Percentiles rank a stretch among this genome's conserved stretches.
Conservation (phyloP, 169 alveolate genomes). For the Eimeria brunetti region DNA sequence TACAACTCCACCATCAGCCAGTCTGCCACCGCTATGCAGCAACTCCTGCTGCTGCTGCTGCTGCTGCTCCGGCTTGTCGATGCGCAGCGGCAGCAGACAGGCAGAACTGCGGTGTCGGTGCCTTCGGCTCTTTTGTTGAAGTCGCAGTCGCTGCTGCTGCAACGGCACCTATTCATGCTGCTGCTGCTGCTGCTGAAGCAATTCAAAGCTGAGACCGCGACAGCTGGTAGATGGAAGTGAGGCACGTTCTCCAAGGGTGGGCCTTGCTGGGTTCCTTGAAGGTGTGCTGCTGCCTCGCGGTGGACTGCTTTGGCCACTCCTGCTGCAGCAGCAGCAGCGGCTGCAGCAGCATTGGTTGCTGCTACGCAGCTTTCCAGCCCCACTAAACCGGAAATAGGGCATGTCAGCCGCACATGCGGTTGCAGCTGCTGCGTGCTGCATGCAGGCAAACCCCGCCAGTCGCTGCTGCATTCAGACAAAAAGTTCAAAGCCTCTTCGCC, state of each 20-base stretch:
- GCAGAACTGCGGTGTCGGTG: neutral
- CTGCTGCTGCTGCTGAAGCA: conserved; percentile 21
- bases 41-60: conserved; percentile 37
- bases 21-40: conserved; percentile 56
- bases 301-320: conserved; percentile 64
- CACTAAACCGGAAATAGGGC: conserved; percentile 14
- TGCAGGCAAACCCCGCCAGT: conserved; percentile 26
- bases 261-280: conserved; percentile 38
- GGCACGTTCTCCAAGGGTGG: conserved; percentile 58
- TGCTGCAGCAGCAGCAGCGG: conserved; percentile 70
- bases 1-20: conserved; percentile 66
- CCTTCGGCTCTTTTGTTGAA: neutral
- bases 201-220: neutral
- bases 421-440: conserved; percentile 28
- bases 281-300: conserved; percentile 52
- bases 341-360: conserved; percentile 69
- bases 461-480: conserved; percentile 20
- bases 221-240: conserved; percentile 46
- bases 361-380: conserved; percentile 64
- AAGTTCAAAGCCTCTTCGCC: conserved; percentile 31
- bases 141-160: neutral
- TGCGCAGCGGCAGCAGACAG: conserved; percentile 18
- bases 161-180: neutral
- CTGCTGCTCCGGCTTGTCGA: conserved; percentile 25
- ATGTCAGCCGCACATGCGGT: conserved; percentile 53